Base-by-base conservation (phyloP, 495 filamentous ascomycete genomes). In the Aspergillus hancockii region DNA sequence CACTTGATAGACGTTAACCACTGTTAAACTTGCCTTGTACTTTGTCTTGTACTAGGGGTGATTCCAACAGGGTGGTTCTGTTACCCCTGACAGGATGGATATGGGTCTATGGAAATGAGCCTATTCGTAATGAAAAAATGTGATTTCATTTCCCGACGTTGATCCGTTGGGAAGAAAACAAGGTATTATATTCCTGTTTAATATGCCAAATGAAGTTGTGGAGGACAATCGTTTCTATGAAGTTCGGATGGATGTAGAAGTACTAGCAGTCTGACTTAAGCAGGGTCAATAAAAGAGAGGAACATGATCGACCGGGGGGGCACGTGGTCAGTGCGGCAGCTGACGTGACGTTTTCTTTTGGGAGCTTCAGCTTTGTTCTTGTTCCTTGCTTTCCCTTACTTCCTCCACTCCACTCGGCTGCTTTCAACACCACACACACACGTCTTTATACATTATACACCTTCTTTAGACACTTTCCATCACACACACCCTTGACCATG, bases 291-390 rank as follows among this genome's bases (percentile, higher is more conserved):
- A n/a, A 41, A 41, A 41, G 12, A 41, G 3, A 41, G 38, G n/a
- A 16, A 14, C 5, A 36, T 36, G 38, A 41, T 41, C 38, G 38
- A n/a, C 38, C n/a, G n/a, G n/a, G 38, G 38, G 32, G 16, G 38
- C 49, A 52, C 49, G 49, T 52, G 49, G 49, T 34, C 49, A 25
- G 49, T 52, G 49, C 49, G 49, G 47, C 47, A 52, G 49, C 23
- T 52, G 25, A 52, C 49, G 30, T 52, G 22, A 32, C 23, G 38
- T 41, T 41, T 41, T 41, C 14, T n/a, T 41, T 41, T 41, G 4
- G 38, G 38, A 18, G 38, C 13, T n/a, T 16, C 38, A 41, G 3
- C 4, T 16, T n/a, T 41, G 1, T 18, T 16, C 14, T 18, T 14
- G n/a, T 41, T 18, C 10, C 38, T 41, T 41, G 49, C 30, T 31